These are phyloP conservation scores for Eremochloa ophiuroides DNA, from an alignment of 176 grass and related monocot genomes.

Conservation along the genomic window DNA sequence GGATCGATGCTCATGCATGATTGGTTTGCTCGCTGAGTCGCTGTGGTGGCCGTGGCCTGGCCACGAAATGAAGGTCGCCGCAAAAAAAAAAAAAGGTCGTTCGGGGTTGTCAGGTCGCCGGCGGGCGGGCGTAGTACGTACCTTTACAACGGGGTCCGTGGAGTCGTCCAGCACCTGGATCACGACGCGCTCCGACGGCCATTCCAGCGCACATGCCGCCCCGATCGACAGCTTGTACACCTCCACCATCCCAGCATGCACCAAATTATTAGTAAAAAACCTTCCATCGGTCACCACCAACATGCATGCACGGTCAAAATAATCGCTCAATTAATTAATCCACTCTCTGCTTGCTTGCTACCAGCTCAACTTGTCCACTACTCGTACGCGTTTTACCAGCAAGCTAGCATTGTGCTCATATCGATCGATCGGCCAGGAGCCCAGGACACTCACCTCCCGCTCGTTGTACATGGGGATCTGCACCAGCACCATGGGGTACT, in stretches of 20 bases:
- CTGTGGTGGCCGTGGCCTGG: background rate
- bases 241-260: conserved; percentile 28
- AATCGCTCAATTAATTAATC: background rate
- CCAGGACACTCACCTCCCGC: conserved; percentile 72
- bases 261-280: background rate
- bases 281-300: background rate
- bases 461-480: conserved; percentile 99
- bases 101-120: background rate
- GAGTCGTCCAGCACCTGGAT: conserved; percentile 98
- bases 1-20: background rate
- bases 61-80: background rate
- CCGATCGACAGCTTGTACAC: conserved; percentile 96
- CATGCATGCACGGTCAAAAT: background rate
- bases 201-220: conserved; percentile 74
- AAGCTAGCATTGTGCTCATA: background rate
- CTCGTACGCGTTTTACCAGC: background rate
- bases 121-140: background rate
- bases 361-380: background rate
- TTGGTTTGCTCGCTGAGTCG: background rate
- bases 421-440: too few species aligned
- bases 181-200: conserved; percentile 65
- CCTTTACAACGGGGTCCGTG: conserved; percentile 76
- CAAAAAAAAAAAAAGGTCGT: background rate
- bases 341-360: background rate
- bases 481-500: conserved; percentile 79